Percentiles rank a stretch among this genome's conserved stretches.
Conservation (phyloP, 2,329 filamentous ascomycete genomes). For the Pseudocercospora ulei region DNA sequence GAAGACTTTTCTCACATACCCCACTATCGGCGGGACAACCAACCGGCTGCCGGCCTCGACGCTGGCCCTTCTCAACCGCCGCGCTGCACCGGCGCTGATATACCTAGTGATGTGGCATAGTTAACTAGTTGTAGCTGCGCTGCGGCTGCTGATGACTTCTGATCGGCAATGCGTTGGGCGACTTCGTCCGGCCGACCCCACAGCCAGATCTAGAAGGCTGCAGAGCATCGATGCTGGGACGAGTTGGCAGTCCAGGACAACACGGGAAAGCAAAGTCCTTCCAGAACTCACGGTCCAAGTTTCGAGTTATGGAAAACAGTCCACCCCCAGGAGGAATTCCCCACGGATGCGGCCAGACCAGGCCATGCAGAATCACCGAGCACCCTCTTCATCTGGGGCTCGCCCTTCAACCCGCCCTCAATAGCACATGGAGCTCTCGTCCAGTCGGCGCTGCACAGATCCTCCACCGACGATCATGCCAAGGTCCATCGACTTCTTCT, state of each 20-base stretch:
- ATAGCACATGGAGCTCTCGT: conserved; percentile 50
- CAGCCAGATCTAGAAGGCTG: not conserved
- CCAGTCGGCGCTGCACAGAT: conserved; percentile 43
- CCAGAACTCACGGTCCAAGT: conserved; percentile 34
- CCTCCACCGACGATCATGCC: conserved; percentile 29
- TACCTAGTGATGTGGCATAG: not conserved
- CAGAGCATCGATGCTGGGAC: not conserved
- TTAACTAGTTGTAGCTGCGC: too few species aligned
- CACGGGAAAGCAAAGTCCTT: conserved; percentile 41
- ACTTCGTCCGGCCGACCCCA: not conserved
- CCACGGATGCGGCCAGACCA: conserved; percentile 18
- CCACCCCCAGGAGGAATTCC: conserved; percentile 16
- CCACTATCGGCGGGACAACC: conserved; percentile 5
- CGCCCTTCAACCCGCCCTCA: conserved; percentile 57
- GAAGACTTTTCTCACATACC: conserved; percentile 5
- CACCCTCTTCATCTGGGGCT: conserved; percentile 55
- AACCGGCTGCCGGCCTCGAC: too few species aligned
- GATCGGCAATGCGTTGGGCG: not conserved
- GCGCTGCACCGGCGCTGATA: conserved; percentile 1
- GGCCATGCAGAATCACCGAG: conserved; percentile 26
- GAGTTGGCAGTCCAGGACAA: too few species aligned
- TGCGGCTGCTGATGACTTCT: not conserved
- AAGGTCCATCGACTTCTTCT: conserved; percentile 46
- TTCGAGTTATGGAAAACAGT: conserved; percentile 34
- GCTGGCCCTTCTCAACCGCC: not conserved